Conservation (phyloP, 2,329 filamentous ascomycete genomes). For the Aspergillus ibericus region DNA sequence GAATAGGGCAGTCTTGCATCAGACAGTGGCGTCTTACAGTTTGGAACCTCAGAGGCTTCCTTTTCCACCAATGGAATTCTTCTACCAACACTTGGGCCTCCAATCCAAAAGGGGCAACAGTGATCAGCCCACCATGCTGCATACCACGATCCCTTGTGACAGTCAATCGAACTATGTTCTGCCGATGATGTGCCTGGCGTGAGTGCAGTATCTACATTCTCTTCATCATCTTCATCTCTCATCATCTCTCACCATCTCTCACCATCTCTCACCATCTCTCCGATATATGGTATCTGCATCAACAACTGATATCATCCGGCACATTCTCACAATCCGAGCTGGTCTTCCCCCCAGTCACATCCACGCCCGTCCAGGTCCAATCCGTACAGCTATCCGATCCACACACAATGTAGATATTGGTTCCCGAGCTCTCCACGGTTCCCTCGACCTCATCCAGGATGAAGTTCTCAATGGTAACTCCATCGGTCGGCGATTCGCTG, state of each 20-base stretch:
- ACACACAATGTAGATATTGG: constrained; percentile 30
- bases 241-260: no score
- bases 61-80: not conserved
- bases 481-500: not conserved
- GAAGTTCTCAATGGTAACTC: not conserved
- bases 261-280: no score
- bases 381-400: constrained; percentile 53
- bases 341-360: constrained; percentile 53
- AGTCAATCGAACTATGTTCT: no score
- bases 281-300: no score
- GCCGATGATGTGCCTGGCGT: no score
- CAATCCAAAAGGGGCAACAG: not conserved
- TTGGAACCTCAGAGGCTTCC: not conserved
- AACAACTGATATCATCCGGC: constrained; percentile 40
- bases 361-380: constrained; percentile 56
- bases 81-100: no score
- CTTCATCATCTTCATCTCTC: no score
- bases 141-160: no score
- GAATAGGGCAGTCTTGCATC: no score
- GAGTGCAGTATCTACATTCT: no score
- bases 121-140: not conserved
- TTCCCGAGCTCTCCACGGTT: not conserved
- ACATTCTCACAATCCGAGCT: constrained; percentile 45
- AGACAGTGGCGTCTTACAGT: not conserved
- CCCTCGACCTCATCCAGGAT: not conserved